A percentile compares a stretch with the other conserved stretches of the same genome.
Conservation (phyloP, 129 eudicot species). For the Calendula officinalis region DNA sequence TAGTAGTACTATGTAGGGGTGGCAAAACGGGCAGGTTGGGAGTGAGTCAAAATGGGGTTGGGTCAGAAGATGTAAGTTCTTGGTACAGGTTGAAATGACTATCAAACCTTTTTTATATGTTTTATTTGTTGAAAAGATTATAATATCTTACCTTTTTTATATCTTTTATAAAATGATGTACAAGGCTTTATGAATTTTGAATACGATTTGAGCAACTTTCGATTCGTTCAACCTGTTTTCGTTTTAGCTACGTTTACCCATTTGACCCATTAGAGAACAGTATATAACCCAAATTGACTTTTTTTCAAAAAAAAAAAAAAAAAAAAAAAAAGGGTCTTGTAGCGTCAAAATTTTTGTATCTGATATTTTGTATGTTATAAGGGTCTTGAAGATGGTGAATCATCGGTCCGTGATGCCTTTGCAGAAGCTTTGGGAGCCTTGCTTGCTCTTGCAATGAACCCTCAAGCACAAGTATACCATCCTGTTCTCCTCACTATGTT, state of each 20-base stretch:
- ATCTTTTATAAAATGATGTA: too few relatives aligned
- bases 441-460: conserved; percentile 96
- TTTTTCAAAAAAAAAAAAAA: too few relatives aligned
- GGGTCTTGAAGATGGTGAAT: conserved; percentile 92
- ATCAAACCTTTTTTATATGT: too few relatives aligned
- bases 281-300: not conserved
- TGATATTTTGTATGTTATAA: conserved; percentile 24
- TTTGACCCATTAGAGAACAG: not conserved
- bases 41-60: too few relatives aligned
- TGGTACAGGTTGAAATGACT: too few relatives aligned
- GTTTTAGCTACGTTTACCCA: not conserved
- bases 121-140: too few relatives aligned
- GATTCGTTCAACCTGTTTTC: not conserved
- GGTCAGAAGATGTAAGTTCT: too few relatives aligned
- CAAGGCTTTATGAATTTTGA: too few relatives aligned
- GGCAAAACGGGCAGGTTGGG: not conserved
- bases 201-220: conserved; percentile 7
- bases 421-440: conserved; percentile 94
- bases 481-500: conserved; percentile 12
- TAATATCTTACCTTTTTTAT: too few relatives aligned
- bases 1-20: not conserved
- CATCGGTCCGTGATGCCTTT: conserved; percentile 91
- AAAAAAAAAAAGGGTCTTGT: too few relatives aligned
- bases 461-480: conserved; percentile 73
- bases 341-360: not conserved